Percentiles rank a stretch among this genome's conserved stretches.
Conservation (phyloP, 805 yeast genomes). For the Metschnikowia koreensis region DNA sequence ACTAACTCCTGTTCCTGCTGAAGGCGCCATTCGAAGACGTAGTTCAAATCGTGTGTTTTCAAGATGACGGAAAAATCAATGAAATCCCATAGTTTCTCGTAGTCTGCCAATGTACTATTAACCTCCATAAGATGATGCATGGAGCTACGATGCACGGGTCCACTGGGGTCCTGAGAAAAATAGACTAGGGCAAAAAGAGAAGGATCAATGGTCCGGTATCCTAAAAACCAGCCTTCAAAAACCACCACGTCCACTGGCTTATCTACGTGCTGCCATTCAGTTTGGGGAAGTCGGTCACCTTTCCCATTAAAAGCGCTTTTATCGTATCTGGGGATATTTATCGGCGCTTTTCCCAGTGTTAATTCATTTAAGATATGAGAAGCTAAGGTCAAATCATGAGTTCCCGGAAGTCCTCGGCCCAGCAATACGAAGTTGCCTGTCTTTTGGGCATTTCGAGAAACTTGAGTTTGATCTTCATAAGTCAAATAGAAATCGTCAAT, state of each 20-base stretch:
- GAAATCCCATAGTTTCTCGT: constrained; percentile 53
- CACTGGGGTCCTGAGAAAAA: constrained; percentile 19
- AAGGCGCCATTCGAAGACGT: constrained; percentile 76
- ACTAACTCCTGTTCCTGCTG: constrained; percentile 71
- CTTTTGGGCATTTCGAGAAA: constrained; percentile 33
- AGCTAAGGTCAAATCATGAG: constrained; percentile 70
- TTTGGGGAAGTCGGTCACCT: constrained; percentile 65
- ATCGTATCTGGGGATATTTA: constrained; percentile 66
- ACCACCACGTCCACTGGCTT: constrained; percentile 60
- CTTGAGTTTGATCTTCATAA: constrained; percentile 52
- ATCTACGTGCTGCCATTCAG: constrained; percentile 36
- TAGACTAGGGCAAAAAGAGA: constrained; percentile 22
- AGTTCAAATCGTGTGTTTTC: constrained; percentile 55
- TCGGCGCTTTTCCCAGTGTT: constrained; percentile 21
- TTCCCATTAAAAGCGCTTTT: constrained; percentile 68
- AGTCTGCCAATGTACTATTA: constrained; percentile 51
- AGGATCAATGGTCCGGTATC: constrained; percentile 46
- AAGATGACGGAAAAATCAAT: constrained; percentile 63
- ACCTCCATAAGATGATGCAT: constrained; percentile 37
- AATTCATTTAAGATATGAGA: constrained; percentile 32
- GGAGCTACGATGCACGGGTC: constrained; percentile 21
- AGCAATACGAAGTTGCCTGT: constrained; percentile 51
- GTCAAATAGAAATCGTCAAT: constrained; percentile 86
- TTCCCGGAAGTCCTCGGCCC: constrained; percentile 92
- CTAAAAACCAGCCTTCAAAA: constrained; percentile 94